Base-by-base conservation (phyloP, 345 rosid genomes). In the Eucalyptus pumila region DNA sequence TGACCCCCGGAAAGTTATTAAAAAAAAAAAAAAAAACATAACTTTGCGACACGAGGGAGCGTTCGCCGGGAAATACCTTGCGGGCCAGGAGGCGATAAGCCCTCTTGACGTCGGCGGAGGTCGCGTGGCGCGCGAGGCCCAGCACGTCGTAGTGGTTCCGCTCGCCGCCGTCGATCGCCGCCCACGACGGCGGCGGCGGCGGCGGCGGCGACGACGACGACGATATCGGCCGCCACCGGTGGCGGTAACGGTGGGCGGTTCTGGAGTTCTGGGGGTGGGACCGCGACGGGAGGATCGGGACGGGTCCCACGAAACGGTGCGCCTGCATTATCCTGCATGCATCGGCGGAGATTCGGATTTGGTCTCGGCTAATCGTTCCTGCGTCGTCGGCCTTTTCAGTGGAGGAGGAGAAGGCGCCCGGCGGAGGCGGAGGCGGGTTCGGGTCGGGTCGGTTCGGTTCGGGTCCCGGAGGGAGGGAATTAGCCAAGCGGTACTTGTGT, bases 11-110 rank as follows among this genome's bases (percentile, higher is more conserved):
- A 52, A 2, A 1, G 49, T 85, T 24, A 24, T 16, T 3, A 4
- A 24, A 24, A 23, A 5, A 44, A 23, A 58, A 86, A 26, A 86
- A 26, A 9, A 60, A 23, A 42, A 17, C 19, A n/a, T 17, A 24
- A 34, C 6, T 34, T 27, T 8, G 56, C 23, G 54, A 85, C 5
- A 48, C 3, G 14, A 85, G 21, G 21, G 65, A 14, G 40, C 42
- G 67, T 17, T 23, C 45, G 87, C 40, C 56, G n/a, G n/a, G 49
- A n/a, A 40, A 32, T 90, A 96, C 99, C 99, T 95, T 96, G 83
- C 95, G 97, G 76, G 99, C 99, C 51, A 97, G 97, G 60, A 95
- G 92, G 65, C 97, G 99, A 93, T 94, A 97, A 90, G 99, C 98
- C 89, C 89, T 93, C 88, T 96, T 96, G 88, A 97, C 94, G 89